Evolutionary conservation across 192 early-diverging fungal species (phyloP).

Genomic region (Backusella tuberculispora): DNA sequence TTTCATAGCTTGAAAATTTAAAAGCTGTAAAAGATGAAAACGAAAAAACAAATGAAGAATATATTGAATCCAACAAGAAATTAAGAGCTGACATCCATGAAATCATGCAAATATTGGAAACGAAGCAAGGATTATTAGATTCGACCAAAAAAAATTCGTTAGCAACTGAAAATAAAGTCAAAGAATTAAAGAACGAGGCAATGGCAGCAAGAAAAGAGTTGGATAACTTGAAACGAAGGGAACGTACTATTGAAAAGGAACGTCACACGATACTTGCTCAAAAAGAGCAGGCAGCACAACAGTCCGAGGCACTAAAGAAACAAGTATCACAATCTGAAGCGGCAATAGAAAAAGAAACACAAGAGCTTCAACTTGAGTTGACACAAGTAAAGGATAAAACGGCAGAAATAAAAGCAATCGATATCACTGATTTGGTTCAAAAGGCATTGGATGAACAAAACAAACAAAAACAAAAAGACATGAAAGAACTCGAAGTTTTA

Average conservation of each 20-base stretch:
- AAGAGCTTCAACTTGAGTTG: neutral
- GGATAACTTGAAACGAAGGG: constrained; percentile 31
- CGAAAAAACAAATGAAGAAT: constrained; percentile 21
- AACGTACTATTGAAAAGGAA: constrained; percentile 25
- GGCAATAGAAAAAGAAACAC: constrained; percentile 3
- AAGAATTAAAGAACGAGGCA: constrained; percentile 34
- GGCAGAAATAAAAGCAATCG: neutral
- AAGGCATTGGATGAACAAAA: neutral
- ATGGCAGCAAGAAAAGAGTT: constrained; percentile 33
- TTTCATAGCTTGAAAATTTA: neutral
- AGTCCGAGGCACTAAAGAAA: neutral
- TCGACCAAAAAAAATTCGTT: constrained; percentile 26
- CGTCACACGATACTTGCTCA: constrained; percentile 18
- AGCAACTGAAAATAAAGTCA: constrained; percentile 30
- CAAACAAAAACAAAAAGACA: neutral
- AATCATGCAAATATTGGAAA: constrained; percentile 39
- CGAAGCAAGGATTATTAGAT: constrained; percentile 35
- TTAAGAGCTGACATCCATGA: constrained; percentile 34
- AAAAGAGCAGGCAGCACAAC: constrained; percentile 19
- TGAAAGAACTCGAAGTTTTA: neutral
- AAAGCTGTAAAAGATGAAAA: constrained; percentile 14
- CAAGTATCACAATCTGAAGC: neutral
- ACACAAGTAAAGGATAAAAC: neutral
- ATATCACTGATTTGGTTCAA: neutral
- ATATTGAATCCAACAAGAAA: constrained; percentile 30